A percentile compares a stretch with the other conserved stretches of the same genome.
Conservation (phyloP, 306 rosid genomes). For the Ammopiptanthus mongolicus region DNA sequence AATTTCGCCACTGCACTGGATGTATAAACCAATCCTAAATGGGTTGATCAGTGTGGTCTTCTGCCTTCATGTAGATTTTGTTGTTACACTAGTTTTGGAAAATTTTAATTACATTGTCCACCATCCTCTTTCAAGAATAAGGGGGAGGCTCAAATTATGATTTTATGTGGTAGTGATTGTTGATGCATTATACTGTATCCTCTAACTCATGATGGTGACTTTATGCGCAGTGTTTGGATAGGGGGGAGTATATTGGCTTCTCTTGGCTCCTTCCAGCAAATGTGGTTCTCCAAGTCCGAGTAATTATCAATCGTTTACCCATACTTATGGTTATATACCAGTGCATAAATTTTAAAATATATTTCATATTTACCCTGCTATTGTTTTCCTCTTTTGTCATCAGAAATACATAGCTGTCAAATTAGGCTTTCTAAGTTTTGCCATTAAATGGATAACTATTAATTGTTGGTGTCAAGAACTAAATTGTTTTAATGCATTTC, state of each 20-base stretch:
- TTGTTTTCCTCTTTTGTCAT: neutral
- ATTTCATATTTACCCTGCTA: neutral
- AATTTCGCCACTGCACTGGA: neutral
- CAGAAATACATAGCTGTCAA: neutral
- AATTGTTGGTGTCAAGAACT: neutral
- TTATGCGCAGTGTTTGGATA: conserved; percentile 81
- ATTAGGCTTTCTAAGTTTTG: neutral
- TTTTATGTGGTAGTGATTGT: conserved; percentile 16
- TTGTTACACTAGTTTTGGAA: neutral
- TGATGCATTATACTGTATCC: neutral
- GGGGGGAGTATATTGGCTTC: conserved; percentile 99
- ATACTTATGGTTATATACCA: neutral
- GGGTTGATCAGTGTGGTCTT: neutral
- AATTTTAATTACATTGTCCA: neutral
- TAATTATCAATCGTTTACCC: conserved; percentile 30
- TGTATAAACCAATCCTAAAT: neutral
- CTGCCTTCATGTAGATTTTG: neutral
- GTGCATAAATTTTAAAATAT: neutral
- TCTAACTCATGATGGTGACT: conserved; percentile 21
- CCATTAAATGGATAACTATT: neutral
- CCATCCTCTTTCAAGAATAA: neutral
- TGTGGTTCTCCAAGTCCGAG: conserved; percentile 94
- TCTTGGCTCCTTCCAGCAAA: conserved; percentile 95
- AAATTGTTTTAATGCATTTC: neutral
- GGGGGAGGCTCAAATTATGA: conserved; percentile 26